These are phyloP conservation scores for Rhododendron kiyosumense DNA, from an alignment of 148 eudicot genomes.

Conservation along the genomic window DNA sequence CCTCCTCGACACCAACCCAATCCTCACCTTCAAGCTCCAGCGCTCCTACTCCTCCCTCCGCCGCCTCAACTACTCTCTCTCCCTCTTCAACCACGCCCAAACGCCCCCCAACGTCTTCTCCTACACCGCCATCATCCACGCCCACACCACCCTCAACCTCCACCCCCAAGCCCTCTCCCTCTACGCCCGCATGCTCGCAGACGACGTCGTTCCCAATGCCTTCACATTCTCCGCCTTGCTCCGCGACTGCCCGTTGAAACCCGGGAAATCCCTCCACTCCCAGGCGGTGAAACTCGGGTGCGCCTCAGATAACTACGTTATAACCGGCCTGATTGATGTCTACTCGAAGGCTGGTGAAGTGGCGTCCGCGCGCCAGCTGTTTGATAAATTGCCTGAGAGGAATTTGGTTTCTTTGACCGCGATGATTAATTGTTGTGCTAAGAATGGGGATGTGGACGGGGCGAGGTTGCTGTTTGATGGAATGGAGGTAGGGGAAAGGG, in stretches of 20 bases:
- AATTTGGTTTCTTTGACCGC: conserved; percentile 66
- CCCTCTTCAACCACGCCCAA: conserved; percentile 38
- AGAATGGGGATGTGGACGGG: conserved; percentile 50
- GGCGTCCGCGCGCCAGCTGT: conserved; percentile 49
- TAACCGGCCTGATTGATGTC: conserved; percentile 62
- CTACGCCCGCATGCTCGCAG: conserved; percentile 52
- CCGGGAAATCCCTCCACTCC: conserved; percentile 47
- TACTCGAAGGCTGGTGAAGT: conserved; percentile 62
- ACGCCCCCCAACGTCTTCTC: conserved; percentile 50
- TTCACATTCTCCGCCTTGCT: conserved; percentile 64
- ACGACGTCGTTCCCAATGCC: conserved; percentile 61
- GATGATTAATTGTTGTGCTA: conserved; percentile 70
- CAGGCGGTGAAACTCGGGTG: conserved; percentile 53
- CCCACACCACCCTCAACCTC: conserved; percentile 35
- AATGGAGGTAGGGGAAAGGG: conserved; percentile 62
- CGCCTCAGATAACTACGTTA: conserved; percentile 51
- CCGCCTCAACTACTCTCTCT: conserved; percentile 36
- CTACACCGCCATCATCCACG: conserved; percentile 62
- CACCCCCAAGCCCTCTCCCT: conserved; percentile 35
- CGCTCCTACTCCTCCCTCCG: conserved; percentile 55
- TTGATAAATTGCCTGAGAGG: conserved; percentile 59
- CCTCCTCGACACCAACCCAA: conserved; percentile 46
- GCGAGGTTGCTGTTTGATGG: conserved; percentile 64
- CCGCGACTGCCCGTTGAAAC: conserved; percentile 36
- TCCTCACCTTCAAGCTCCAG: conserved; percentile 73